Base-by-base conservation (phyloP, 225 moss, liverwort and hornwort genomes). In the Pseudoscleropodium purum region DNA sequence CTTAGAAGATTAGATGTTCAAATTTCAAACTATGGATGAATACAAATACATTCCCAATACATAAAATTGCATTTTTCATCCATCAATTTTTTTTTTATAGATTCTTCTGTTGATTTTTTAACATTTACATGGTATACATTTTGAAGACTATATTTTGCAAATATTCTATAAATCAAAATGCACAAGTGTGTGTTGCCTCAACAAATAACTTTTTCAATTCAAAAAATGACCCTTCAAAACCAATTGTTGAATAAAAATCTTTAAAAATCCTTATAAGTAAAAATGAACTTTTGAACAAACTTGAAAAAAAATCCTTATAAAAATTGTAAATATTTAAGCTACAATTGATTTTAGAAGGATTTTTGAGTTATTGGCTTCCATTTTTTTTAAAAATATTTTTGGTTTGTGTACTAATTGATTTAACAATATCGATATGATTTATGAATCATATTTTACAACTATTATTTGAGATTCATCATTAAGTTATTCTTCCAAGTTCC, bases 261-360 rank as follows among this genome's bases (percentile, higher is more conserved):
- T 65, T 2, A 65, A 25, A 34, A n/a, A 23, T 13, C 6, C 7
- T 21, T 11, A 37, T 68, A 13, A 70, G 39, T 24, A 4, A 13
- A 69, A 23, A 0, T n/a, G 0, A 39, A 39, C 13, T 39, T 72
- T 15, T 15, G 4, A 39, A 8, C 0, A 3, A 0, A 2, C 4
- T 4, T 2, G 1, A 19, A 66, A 66, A n/a, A 66, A 4, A 33
- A 36, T 36, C 5, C 6, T 36, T 7, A 1, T 19, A 67, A 19
- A 67, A 67, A 36, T 66, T 5, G 5, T 18, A 66, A 66, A 66
- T 34, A 18, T 66, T 18, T 18, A 66, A 34, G 34, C 18, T 34
- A 34, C 5, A 66, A 68, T 37, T 1, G 3, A 68, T 21, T 68
- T 6, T 21, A 21, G 11, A 37, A 37, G 1, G 6, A n/a, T 23